Percentiles rank a stretch among this genome's conserved stretches.
These are phyloP conservation scores for Syncephalastrum contaminatum DNA, from an alignment of 371 early-diverging fungal genomes.

Conservation along the genomic window DNA sequence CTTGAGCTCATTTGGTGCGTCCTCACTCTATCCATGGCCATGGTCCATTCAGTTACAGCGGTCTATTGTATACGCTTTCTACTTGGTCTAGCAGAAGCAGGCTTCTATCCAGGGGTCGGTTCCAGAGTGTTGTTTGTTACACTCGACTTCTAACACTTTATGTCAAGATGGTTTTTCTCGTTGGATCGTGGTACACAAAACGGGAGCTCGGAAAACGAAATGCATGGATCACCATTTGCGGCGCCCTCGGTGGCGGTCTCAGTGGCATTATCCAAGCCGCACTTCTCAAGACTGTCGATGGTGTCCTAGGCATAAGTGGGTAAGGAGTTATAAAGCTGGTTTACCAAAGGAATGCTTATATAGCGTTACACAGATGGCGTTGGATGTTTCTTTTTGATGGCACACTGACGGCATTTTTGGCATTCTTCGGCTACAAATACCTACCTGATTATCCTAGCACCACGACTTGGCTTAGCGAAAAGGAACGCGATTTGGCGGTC, in stretches of 20 bases:
- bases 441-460: slow-evolving; percentile 20
- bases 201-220: slow-evolving; percentile 31
- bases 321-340: neutral
- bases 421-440: slow-evolving; percentile 13
- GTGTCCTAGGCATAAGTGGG: slow-evolving; percentile 40
- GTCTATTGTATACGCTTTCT: slow-evolving; percentile 54
- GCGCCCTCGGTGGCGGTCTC: slow-evolving; percentile 36
- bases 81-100: slow-evolving; percentile 61
- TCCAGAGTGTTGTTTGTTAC: neutral
- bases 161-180: slow-evolving; percentile 34
- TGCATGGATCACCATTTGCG: slow-evolving; percentile 30
- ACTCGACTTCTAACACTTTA: no score
- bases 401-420: slow-evolving; percentile 13
- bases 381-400: slow-evolving; percentile 24
- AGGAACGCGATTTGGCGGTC: slow-evolving; percentile 23
- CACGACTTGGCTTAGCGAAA: slow-evolving; percentile 17
- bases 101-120: slow-evolving; percentile 50
- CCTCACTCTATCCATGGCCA: slow-evolving; percentile 54
- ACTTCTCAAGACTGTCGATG: slow-evolving; percentile 39
- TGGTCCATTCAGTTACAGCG: slow-evolving; percentile 39
- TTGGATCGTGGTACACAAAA: slow-evolving; percentile 46
- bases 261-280: slow-evolving; percentile 41
- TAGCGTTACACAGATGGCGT: slow-evolving; percentile 11
- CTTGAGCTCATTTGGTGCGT: slow-evolving; percentile 54
- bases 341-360: neutral